Evolutionary conservation across 78 protist species (phyloP), one percentile per base, ranked within the genome.

Genomic region (Thecamonas trahens): DNA sequence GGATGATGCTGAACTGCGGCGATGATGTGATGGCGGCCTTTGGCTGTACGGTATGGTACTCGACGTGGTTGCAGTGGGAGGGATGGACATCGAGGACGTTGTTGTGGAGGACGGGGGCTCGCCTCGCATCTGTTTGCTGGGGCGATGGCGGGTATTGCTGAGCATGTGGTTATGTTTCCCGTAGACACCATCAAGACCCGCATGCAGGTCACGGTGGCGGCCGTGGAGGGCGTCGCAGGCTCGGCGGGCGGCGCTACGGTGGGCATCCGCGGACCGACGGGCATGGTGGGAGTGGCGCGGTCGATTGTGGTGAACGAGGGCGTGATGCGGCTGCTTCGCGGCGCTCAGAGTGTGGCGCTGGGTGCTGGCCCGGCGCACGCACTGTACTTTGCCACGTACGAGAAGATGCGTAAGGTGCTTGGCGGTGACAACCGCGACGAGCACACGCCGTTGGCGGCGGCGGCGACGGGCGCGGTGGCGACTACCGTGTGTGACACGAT

Each of bases 341-440:
- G n/a, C n/a, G n/a, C n/a, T n/a, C n/a, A n/a, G n/a, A n/a, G n/a
- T 9, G 81, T 79, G 17, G 49, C 68, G 15, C 1, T 37, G 11
- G 71, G 79, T 3, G 84, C 89, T 14, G 68, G 83, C 14, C 89
- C 89, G 0, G 76, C 85, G 31, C 89, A 84, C 37, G 89, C 85
- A 8, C 61, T 71, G 18, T 74, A 70, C 67, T 84, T 84, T 44
- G 20, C 55, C 28, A 2, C 72, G 39, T 84, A 78, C 39, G 89
- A 84, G 34, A 9, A 0, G 26, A 14, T 18, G 14, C 73, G 72
- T 55, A 20, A 15, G 18, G 29, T 20, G 24, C 13, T 74, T 40
- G 39, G 29, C 20, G 63, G 31, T 5, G 24, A 13, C 28, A 62
- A 69, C 20, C 53, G 66, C 59, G 18, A 9, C 38, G 34, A 2